These are phyloP conservation scores for peach (Prunus persica) DNA, from an alignment of 306 rosid genomes.

Conservation along the genomic window Prunus_persica_NCBIv2 NC_034009.1:42206501-42207000, in stretches of 20 bases:
- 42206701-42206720: background rate
- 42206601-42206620: background rate
- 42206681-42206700: constrained; percentile 4
- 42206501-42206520: too few species aligned
- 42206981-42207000: too few species aligned
- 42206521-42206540: background rate
- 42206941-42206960: too few species aligned
- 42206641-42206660: background rate
- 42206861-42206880: too few species aligned
- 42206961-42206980: too few species aligned
- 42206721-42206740: background rate
- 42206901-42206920: too few species aligned
- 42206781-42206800: background rate
- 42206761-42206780: background rate
- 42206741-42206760: background rate
- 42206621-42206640: background rate
- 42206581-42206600: background rate
- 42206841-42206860: too few species aligned
- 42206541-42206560: background rate
- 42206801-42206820: too few species aligned
- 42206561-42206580: background rate
- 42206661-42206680: background rate
- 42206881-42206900: too few species aligned
- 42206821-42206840: too few species aligned
- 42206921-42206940: too few species aligned